Evolutionary conservation across 805 yeast species (phyloP), one percentile per base, ranked within the genome.

Genomic region (Zygoascus flipseniorum): DNA sequence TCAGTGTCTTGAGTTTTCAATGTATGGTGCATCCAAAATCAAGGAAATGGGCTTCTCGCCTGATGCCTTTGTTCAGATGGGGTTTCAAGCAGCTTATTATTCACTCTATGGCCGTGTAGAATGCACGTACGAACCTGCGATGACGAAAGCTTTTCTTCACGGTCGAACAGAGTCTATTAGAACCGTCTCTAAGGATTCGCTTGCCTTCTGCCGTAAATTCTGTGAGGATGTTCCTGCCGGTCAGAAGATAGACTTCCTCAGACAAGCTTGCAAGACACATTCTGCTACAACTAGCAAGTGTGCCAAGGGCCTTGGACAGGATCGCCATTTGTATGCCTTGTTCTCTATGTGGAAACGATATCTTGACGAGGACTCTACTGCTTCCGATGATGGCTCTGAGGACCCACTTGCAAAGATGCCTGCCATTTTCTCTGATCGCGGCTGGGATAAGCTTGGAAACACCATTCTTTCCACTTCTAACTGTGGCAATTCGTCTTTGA

Each of bases 81-180:
- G 89, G 23, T 88, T 89, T 74, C 97, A 89, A 69, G 87, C 93
- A 8, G 89, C 96, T 3, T 89, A 89, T 68, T 89, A 87, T 65
- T 95, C 96, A 0, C 75, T 89, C 41, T 89, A 89, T 65, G 97
- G 97, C 48, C 86, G 86, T 65, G 92, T 89, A 42, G 97, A 89
- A 68, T 86, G 95, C 58, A 88, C 96, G 5, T 89, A 89, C 67
- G 97, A 89, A 70, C 97, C 97, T 1, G 96, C 96, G 8, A 89
- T 89, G 97, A 90, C 97, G 3, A 89, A 89, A 68, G 74, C 74
- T 55, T 89, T 83, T 66, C 76, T 84, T 58, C 96, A 89, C 65
- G 97, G 97, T 10, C 78, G 97, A 67, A 89, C 97, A 1, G 97
- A 89, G 69, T 95, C 96, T 2, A 82, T 89, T 53, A 76, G 97